Percentiles rank a stretch among this genome's conserved stretches.
Conservation (phyloP, 257 asterid species). For the Nicotiana tomentosiformis region DNA sequence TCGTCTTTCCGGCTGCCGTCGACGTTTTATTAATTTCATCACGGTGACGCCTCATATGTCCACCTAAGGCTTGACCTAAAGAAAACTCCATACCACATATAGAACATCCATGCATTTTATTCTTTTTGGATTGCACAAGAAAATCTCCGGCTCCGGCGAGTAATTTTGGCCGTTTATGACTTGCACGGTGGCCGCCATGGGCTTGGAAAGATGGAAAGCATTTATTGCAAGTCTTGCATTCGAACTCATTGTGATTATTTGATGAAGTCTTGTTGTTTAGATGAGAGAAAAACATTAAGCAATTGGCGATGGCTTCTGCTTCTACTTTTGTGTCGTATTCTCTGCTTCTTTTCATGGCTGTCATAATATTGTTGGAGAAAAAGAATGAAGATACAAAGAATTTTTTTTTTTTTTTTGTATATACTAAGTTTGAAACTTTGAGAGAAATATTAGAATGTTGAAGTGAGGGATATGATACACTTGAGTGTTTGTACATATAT, state of each 20-base stretch:
- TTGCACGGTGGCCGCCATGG: not conserved
- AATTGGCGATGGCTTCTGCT: conserved; percentile 2
- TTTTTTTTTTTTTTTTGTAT: not conserved
- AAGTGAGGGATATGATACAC: no score
- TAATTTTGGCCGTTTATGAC: not conserved
- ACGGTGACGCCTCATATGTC: not conserved
- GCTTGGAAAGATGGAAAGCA: conserved; percentile 10
- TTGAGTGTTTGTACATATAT: no score
- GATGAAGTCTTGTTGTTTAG: not conserved
- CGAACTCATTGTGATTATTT: not conserved
- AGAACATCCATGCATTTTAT: not conserved
- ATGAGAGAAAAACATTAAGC: not conserved
- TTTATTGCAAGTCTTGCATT: conserved; percentile 14
- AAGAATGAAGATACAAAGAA: not conserved
- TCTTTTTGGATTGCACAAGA: not conserved
- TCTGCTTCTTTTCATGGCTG: not conserved
- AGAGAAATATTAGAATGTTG: no score
- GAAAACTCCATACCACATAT: not conserved
- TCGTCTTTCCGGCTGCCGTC: no score
- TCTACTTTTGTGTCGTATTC: not conserved
- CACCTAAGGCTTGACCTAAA: not conserved
- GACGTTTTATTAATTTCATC: not conserved
- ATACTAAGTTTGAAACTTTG: not conserved
- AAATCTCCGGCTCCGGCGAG: not conserved
- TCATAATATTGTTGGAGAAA: not conserved